phyloP scores from a whole-genome alignment of 352 stramenopile genomes.

The Phytophthora fragariaefolia region DNA sequence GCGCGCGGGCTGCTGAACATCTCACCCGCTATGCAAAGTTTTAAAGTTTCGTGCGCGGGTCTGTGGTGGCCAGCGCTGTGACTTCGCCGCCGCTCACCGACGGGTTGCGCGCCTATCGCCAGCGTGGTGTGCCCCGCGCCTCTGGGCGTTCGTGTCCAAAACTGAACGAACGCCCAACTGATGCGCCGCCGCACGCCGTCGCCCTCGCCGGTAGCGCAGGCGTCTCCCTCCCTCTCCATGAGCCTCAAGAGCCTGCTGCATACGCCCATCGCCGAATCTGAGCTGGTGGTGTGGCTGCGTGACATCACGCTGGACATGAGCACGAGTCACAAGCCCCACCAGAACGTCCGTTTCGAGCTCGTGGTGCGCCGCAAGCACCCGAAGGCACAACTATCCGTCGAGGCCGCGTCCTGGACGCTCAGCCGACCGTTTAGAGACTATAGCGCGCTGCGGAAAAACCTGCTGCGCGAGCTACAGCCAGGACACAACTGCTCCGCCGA shows the following conservation, averaged over 20 bases:
- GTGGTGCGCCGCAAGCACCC: conserved; percentile 17
- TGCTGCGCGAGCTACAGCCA: conserved; percentile 41
- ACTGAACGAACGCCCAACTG: conserved; percentile 1
- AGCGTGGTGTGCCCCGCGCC: not conserved
- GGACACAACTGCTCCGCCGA: conserved; percentile 49
- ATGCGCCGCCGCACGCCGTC: conserved; percentile 17
- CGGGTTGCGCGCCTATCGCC: conserved; percentile 2
- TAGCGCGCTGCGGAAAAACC: conserved; percentile 39
- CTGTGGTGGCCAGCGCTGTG: conserved; percentile 1
- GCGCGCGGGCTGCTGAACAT: conserved; percentile 14
- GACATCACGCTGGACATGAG: conserved; percentile 30
- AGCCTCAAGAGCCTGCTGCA: conserved; percentile 25
- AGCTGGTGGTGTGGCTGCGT: conserved; percentile 32
- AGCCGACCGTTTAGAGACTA: conserved; percentile 40
- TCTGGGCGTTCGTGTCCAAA: conserved; percentile 2
- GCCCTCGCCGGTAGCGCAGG: conserved; percentile 18
- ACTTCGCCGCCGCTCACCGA: not conserved
- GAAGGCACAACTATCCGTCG: conserved; percentile 13
- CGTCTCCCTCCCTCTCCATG: conserved; percentile 14
- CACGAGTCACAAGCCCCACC: conserved; percentile 22
- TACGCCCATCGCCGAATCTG: conserved; percentile 28
- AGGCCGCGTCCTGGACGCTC: conserved; percentile 33
- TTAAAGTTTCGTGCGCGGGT: conserved; percentile 4
- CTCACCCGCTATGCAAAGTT: conserved; percentile 14
- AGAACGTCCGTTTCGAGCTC: conserved; percentile 30